Percentiles rank a stretch among this genome's conserved stretches.
phyloP scores from a whole-genome alignment of 495 filamentous ascomycete species.

The Daldinia concentrica region DNA sequence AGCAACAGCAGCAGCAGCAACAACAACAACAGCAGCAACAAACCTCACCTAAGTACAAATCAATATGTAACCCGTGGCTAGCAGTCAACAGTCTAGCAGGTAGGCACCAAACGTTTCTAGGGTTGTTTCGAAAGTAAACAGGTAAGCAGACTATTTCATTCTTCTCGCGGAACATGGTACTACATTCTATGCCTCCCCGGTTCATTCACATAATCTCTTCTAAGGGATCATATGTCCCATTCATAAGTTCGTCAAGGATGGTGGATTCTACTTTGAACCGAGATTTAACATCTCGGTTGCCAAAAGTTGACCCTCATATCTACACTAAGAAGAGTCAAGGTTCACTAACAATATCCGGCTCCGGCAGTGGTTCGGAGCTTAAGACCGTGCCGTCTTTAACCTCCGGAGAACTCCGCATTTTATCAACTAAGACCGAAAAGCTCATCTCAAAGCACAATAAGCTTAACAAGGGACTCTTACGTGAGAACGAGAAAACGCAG shows the following conservation, averaged over 20 bases:
- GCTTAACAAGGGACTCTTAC: slow-evolving; percentile 18
- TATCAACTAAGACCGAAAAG: not conserved
- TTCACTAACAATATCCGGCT: not conserved
- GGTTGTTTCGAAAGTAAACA: not conserved
- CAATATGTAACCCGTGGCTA: not conserved
- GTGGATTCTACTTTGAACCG: not conserved
- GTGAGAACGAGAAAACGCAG: slow-evolving; percentile 1
- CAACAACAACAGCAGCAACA: not conserved
- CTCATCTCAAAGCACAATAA: not conserved
- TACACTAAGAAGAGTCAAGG: not conserved
- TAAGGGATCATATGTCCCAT: not conserved
- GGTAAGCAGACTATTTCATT: not conserved
- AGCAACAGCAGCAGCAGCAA: not conserved
- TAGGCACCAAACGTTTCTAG: no score
- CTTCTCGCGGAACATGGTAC: not conserved
- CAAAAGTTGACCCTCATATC: not conserved
- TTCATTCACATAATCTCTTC: not conserved
- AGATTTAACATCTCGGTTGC: not conserved
- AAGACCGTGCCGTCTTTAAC: not conserved
- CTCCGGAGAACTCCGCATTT: not conserved
- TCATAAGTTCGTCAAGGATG: not conserved
- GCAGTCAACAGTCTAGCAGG: no score
- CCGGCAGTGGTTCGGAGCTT: not conserved
- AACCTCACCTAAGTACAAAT: not conserved
- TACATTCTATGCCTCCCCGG: not conserved